These are phyloP conservation scores for Huntiella omanensis DNA, from an alignment of 2,329 filamentous ascomycete genomes.

Conservation along the genomic window DNA sequence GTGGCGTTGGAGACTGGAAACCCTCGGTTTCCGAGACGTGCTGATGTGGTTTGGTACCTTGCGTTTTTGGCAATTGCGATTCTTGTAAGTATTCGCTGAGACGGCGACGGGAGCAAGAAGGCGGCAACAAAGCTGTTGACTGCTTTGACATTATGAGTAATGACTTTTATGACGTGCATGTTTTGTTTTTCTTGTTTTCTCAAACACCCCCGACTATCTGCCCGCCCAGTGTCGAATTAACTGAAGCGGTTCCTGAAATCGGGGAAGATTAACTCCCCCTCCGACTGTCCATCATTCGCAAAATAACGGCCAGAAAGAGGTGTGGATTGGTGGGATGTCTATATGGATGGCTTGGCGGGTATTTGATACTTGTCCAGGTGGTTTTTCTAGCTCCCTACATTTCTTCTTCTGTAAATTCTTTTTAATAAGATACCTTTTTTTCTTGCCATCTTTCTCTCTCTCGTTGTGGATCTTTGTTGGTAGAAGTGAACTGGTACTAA, in stretches of 20 bases:
- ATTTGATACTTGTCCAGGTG: conserved; percentile 37
- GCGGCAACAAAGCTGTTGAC: conserved; percentile 12
- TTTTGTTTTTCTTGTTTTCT: conserved; percentile 5
- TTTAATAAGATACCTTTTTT: conserved; percentile 3
- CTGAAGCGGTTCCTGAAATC: conserved; percentile 71
- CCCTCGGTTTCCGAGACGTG: conserved; percentile 52
- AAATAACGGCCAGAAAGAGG: conserved; percentile 42
- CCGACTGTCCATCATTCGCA: conserved; percentile 46
- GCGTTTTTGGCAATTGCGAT: conserved; percentile 54
- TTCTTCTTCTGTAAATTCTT: conserved; percentile 14
- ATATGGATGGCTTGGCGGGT: conserved; percentile 49
- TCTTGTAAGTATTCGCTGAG: conserved; percentile 43
- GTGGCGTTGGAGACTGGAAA: conserved; percentile 55
- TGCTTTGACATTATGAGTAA: neutral
- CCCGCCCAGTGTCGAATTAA: conserved; percentile 54
- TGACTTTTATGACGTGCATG: conserved; percentile 6
- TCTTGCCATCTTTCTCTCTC: neutral
- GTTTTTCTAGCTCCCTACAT: conserved; percentile 47
- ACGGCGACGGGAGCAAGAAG: neutral
- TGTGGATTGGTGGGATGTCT: conserved; percentile 59
- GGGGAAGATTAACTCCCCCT: conserved; percentile 63
- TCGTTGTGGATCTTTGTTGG: neutral
- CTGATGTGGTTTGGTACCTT: conserved; percentile 66
- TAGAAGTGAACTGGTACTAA: neutral
- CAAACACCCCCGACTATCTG: conserved; percentile 44